Percentiles rank a stretch among this genome's conserved stretches.
phyloP scores from a whole-genome alignment of 495 filamentous ascomycete species.

The Daldinia decipiens region DNA sequence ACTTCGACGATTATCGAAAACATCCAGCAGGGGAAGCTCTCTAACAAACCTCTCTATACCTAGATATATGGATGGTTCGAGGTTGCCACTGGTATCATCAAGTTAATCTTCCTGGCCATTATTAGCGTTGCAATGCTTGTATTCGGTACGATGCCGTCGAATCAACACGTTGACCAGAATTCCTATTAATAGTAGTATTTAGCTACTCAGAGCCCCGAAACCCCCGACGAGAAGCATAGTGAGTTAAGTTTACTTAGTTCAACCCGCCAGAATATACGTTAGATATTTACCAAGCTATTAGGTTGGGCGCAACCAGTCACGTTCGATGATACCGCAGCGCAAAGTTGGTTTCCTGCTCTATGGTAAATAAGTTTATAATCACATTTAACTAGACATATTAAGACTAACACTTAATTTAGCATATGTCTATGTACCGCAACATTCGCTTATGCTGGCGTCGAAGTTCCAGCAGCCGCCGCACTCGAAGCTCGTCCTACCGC shows the following conservation, averaged over 20 bases:
- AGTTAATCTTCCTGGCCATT: constrained; percentile 34
- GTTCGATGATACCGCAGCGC: constrained; percentile 28
- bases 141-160: constrained; percentile 19
- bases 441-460: constrained; percentile 57
- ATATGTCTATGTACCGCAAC: constrained; percentile 55
- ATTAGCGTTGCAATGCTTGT: constrained; percentile 35
- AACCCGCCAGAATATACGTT: background rate
- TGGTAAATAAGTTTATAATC: constrained; percentile 22
- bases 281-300: constrained; percentile 2
- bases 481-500: constrained; percentile 50
- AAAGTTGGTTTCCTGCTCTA: constrained; percentile 36
- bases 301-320: constrained; percentile 25
- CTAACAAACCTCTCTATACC: background rate
- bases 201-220: background rate
- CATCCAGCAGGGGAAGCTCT: background rate
- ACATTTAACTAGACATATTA: background rate
- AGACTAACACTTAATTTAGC: constrained; percentile 35
- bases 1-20: background rate
- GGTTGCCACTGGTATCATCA: constrained; percentile 31
- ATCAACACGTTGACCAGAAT: background rate
- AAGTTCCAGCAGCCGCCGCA: constrained; percentile 56
- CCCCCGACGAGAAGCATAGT: background rate
- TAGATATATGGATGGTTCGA: constrained; percentile 47
- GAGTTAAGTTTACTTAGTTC: background rate
- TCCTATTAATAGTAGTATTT: constrained; percentile 7